These are phyloP conservation scores for Camellia japonica DNA, from an alignment of 148 eudicot species.

Conservation along the genomic window DNA sequence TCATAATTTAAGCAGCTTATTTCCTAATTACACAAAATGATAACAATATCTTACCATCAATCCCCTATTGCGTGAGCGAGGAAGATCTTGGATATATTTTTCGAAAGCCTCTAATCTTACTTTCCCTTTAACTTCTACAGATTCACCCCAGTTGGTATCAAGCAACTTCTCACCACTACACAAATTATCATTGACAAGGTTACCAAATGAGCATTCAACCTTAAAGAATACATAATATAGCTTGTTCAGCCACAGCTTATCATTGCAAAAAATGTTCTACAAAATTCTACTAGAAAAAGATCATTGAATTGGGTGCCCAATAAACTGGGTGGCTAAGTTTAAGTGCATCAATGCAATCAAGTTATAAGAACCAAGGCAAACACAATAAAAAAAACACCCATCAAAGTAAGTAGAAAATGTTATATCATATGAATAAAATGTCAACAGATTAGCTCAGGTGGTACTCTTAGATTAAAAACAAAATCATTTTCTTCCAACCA, in stretches of 20 bases:
- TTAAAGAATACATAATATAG: not conserved
- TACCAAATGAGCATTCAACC: conserved; percentile 22
- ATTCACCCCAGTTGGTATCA: conserved; percentile 59
- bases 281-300: not conserved
- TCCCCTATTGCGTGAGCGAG: conserved; percentile 76
- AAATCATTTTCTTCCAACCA: not conserved
- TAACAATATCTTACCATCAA: conserved; percentile 63
- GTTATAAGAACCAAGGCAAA: not conserved
- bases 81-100: conserved; percentile 84
- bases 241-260: conserved; percentile 1
- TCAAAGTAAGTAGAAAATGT: not conserved
- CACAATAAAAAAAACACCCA: not conserved
- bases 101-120: conserved; percentile 79
- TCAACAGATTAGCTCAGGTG: not conserved
- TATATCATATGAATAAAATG: not conserved
- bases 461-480: not conserved
- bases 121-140: conserved; percentile 81
- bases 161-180: conserved; percentile 89
- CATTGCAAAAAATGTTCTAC: not conserved
- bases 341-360: conserved; percentile 3
- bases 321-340: not conserved
- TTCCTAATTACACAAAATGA: conserved; percentile 1
- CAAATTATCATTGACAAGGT: conserved; percentile 26
- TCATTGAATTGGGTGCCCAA: not conserved
- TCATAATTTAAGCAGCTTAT: not conserved